A percentile compares a stretch with the other conserved stretches of the same genome.
These are phyloP conservation scores for Candida insectalens DNA, from an alignment of 805 yeast genomes.

Conservation along the genomic window DNA sequence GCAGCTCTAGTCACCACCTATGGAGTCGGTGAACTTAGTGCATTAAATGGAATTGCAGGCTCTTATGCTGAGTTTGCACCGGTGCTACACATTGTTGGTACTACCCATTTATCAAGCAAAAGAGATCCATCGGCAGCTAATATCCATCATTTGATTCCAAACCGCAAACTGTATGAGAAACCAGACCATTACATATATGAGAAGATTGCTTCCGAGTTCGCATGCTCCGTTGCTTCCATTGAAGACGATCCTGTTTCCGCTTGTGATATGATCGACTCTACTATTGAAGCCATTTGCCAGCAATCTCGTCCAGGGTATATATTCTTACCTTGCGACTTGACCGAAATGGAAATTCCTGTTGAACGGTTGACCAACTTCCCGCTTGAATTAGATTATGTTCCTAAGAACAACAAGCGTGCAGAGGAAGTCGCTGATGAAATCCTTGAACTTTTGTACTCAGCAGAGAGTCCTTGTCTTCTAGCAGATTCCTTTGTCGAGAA, in stretches of 20 bases:
- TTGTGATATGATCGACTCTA: conserved; percentile 59
- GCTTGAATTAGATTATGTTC: conserved; percentile 14
- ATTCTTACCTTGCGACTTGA: conserved; percentile 66
- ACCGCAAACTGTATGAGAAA: conserved; percentile 32
- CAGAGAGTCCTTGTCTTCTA: conserved; percentile 29
- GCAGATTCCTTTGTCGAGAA: conserved; percentile 32
- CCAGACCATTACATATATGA: conserved; percentile 66
- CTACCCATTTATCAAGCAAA: conserved; percentile 19
- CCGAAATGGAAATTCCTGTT: conserved; percentile 39
- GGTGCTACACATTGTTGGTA: conserved; percentile 42
- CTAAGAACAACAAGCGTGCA: conserved; percentile 10
- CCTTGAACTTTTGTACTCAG: conserved; percentile 26
- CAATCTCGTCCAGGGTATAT: conserved; percentile 76
- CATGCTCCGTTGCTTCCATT: conserved; percentile 45
- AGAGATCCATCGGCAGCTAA: conserved; percentile 8
- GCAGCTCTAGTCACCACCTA: conserved; percentile 36
- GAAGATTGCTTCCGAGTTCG: conserved; percentile 45
- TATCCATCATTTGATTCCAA: conserved; percentile 55
- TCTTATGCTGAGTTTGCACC: conserved; percentile 39
- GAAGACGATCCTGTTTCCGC: conserved; percentile 34
- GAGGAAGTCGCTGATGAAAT: conserved; percentile 21
- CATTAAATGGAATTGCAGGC: conserved; percentile 39
- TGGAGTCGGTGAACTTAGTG: conserved; percentile 45
- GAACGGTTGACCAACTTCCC: conserved; percentile 23
- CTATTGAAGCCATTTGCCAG: conserved; percentile 43